These are phyloP conservation scores for Rhizomucor pusillus DNA, from an alignment of 371 early-diverging fungal species.

Conservation along the genomic window DNA sequence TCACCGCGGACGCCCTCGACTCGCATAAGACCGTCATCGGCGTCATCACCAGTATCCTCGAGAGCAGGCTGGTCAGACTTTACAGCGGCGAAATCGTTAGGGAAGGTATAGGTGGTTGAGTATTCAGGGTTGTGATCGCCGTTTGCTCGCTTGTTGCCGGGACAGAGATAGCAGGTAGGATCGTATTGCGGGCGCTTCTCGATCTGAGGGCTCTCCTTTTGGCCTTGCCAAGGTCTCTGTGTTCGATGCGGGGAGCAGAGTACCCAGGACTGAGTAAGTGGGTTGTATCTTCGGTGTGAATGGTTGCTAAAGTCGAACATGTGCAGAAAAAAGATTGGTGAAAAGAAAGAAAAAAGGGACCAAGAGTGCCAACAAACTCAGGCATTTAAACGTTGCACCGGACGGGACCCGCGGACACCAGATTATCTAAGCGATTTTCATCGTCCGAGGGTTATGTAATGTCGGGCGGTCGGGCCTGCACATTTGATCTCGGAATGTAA, in stretches of 20 bases:
- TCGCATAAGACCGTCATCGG: constrained; percentile 48
- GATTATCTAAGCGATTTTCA: no score
- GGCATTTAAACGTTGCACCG: not conserved
- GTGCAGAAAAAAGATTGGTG: not conserved
- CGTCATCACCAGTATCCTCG: constrained; percentile 20
- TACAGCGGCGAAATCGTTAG: constrained; percentile 92
- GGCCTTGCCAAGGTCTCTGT: constrained; percentile 92
- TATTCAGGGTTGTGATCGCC: constrained; percentile 80
- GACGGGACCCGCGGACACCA: no score
- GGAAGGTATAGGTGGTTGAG: constrained; percentile 72
- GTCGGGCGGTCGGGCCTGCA: no score
- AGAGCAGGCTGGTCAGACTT: constrained; percentile 52
- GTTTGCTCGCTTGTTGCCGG: constrained; percentile 77
- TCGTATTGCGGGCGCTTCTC: constrained; percentile 66
- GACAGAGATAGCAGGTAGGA: constrained; percentile 84
- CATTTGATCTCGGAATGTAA: no score
- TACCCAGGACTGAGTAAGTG: constrained; percentile 85
- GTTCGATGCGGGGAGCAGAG: constrained; percentile 94
- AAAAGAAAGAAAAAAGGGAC: not conserved
- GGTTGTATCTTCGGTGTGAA: constrained; percentile 88
- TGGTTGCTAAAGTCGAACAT: constrained; percentile 49
- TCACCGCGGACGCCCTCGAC: constrained; percentile 75
- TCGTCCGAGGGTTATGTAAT: no score
- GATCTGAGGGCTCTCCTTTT: constrained; percentile 52
- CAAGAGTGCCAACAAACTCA: not conserved